Evolutionary conservation across 345 rosid species (phyloP), one percentile per base, ranked within the genome.

Genomic region (Trapa bicornis): DNA sequence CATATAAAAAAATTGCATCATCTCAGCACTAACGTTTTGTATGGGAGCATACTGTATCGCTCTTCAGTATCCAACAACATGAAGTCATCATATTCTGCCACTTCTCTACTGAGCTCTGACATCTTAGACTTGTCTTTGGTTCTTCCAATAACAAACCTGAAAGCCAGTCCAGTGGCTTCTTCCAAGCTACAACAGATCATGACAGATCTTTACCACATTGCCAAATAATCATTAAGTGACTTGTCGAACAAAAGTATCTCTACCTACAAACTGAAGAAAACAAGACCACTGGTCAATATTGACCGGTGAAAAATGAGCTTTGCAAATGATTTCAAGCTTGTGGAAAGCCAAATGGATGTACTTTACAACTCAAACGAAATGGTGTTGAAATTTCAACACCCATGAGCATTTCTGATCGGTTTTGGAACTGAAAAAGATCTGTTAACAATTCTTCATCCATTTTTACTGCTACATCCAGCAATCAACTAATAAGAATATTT

Each of bases 41-140:
- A 83, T 3, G 98, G 97, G 47, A 93, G 98, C 85, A 85, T 83
- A 83, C 98, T 93, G 68, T 93, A 93, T 89, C 88, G 89, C 91
- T 90, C 96, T 84, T 88, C 90, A 4, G 82, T 84, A 77, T 93
- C 98, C 33, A 93, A 83, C 56, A 93, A 72, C 80, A 93, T 48
- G 80, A 93, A 86, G 75, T 93, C 98, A 74, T 88, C 97, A 73
- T 83, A 93, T 77, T 81, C 84, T 37, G 79, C 89, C 73, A 90
- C 74, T 78, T 93, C 98, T 71, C 73, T 83, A 71, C 72, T 82
- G 48, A 93, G 91, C 79, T 79, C 88, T n/a, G 72, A 71, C 90
- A 87, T 90, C 80, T 85, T 88, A 3, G 79, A 70, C 7, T 76
- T 70, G 72, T 88, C 89, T 76, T 77, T 79, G 60, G 86, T 86